phyloP scores from a whole-genome alignment of 768 basidiomycete species.

The Mycena latifolia region DNA sequence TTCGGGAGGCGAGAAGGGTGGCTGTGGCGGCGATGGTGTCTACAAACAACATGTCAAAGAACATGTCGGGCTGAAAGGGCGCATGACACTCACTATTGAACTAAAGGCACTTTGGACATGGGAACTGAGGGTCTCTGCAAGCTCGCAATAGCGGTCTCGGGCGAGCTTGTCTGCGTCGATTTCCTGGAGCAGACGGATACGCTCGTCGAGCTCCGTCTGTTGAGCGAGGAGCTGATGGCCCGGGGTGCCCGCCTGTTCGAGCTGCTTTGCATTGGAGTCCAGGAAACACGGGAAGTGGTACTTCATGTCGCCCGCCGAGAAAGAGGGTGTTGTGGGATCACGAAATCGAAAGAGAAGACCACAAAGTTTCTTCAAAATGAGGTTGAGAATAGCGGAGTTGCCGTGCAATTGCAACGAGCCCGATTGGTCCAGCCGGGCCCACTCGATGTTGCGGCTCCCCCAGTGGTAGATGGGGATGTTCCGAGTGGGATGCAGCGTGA shows the following conservation, averaged over 20 bases:
- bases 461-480: too few relatives aligned
- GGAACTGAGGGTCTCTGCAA: slow-evolving; percentile 81
- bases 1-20: slow-evolving; percentile 62
- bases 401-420: too few relatives aligned
- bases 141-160: slow-evolving; percentile 80
- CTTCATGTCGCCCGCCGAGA: slow-evolving; percentile 71
- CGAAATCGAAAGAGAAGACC: too few relatives aligned
- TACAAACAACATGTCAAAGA: not conserved
- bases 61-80: not conserved
- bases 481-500: too few relatives aligned
- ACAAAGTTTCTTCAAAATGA: too few relatives aligned
- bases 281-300: slow-evolving; percentile 77
- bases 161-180: slow-evolving; percentile 72
- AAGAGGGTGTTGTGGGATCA: slow-evolving; percentile 51
- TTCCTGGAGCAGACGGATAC: slow-evolving; percentile 86
- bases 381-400: too few relatives aligned
- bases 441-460: too few relatives aligned
- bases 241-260: slow-evolving; percentile 91
- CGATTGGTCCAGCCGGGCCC: too few relatives aligned
- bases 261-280: slow-evolving; percentile 92
- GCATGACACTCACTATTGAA: slow-evolving; percentile 65
- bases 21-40: slow-evolving; percentile 50
- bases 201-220: slow-evolving; percentile 92
- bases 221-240: slow-evolving; percentile 96
- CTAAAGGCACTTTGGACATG: slow-evolving; percentile 78